Conservation (phyloP, 2,329 filamentous ascomycete species). For the Colletotrichum endophyticum region DNA sequence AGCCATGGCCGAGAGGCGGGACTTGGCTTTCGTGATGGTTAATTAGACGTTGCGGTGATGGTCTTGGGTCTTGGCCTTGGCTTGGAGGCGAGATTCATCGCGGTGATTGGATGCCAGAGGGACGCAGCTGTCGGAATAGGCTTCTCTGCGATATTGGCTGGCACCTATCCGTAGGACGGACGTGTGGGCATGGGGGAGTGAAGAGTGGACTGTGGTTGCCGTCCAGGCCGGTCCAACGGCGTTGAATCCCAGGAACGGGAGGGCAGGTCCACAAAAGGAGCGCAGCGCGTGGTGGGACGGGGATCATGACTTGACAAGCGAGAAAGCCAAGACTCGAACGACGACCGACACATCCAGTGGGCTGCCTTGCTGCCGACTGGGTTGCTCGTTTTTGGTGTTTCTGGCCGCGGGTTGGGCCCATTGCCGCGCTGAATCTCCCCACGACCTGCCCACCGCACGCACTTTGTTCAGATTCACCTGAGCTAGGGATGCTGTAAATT, state of each 20-base stretch:
- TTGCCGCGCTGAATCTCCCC: neutral
- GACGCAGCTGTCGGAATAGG: constrained; percentile 2
- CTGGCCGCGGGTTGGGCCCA: neutral
- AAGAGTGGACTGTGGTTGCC: neutral
- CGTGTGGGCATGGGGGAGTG: neutral
- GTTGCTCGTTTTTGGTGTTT: neutral
- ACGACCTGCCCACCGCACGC: neutral
- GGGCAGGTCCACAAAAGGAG: constrained; percentile 5
- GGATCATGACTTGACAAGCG: neutral
- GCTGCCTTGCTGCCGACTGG: neutral
- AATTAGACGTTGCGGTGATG: neutral
- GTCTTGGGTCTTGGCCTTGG: neutral
- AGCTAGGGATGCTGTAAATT: neutral
- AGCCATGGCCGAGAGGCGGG: neutral
- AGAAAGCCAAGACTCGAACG: neutral
- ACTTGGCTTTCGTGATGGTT: neutral
- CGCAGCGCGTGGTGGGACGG: constrained; percentile 3
- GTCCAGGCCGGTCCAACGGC: constrained; percentile 8
- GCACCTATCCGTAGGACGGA: neutral
- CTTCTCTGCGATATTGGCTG: neutral
- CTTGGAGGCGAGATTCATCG: neutral
- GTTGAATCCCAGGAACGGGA: constrained; percentile 6
- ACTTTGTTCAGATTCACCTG: neutral
- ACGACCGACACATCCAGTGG: neutral
- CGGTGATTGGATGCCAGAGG: neutral